A percentile compares a stretch with the other conserved stretches of the same genome.
Evolutionary conservation across 1,284 basidiomycete genomes (phyloP).

Genomic region (Fistulinella staudtii): DNA sequence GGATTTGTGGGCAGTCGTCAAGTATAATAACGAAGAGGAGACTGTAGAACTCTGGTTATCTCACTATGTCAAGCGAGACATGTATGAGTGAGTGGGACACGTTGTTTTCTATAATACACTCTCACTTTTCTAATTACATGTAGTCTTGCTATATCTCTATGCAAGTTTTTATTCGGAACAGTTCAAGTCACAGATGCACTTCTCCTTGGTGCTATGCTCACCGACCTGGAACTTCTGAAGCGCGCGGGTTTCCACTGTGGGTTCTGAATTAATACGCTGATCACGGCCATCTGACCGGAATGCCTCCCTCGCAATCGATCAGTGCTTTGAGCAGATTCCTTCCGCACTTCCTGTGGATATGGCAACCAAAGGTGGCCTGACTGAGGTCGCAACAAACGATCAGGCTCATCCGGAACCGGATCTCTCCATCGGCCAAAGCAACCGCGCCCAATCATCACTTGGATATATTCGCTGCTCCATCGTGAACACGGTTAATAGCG

Average conservation of each 20-base stretch:
- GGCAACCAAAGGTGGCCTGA: too few species aligned
- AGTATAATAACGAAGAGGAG: background rate
- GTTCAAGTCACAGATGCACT: conserved; percentile 77
- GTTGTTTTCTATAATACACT: background rate
- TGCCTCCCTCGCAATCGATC: background rate
- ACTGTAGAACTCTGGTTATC: background rate
- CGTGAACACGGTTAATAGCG: background rate
- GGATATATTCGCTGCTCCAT: background rate
- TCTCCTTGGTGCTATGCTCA: conserved; percentile 86
- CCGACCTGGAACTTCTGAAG: conserved; percentile 76
- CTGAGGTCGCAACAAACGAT: background rate
- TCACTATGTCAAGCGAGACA: conserved; percentile 41
- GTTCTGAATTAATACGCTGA: background rate
- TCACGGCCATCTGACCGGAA: background rate
- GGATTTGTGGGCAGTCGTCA: conserved; percentile 1
- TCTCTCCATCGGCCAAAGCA: background rate
- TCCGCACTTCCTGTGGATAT: too few species aligned
- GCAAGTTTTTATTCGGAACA: conserved; percentile 66
- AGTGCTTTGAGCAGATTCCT: background rate
- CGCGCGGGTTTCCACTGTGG: conserved; percentile 55
- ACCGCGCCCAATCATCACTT: background rate
- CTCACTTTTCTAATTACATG: background rate
- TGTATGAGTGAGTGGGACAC: conserved; percentile 71
- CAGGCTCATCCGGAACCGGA: background rate
- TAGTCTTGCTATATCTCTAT: conserved; percentile 47